A percentile compares a stretch with the other conserved stretches of the same genome.
phyloP scores from a whole-genome alignment of 331 rosid species.

The Rhamnella rubrinervis region DNA sequence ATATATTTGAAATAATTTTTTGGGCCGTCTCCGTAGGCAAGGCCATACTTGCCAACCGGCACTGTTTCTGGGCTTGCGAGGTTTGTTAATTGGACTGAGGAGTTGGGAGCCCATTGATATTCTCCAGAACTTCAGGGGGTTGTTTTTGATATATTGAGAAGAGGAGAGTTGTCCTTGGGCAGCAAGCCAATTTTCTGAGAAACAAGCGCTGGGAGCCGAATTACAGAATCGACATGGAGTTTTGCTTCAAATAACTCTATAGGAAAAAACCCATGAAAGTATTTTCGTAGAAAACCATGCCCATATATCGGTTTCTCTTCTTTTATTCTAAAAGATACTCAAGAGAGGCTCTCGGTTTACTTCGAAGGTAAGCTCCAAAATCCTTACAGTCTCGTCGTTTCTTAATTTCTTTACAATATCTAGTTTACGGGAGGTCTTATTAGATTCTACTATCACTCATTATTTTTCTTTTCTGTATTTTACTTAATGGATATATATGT shows the following conservation, averaged over 20 bases:
- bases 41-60: too few species aligned
- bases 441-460: neutral
- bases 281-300: constrained; percentile 39
- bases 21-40: too few species aligned
- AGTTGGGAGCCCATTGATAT: too few species aligned
- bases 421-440: neutral
- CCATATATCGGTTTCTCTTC: constrained; percentile 45
- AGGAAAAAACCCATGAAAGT: neutral
- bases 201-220: neutral
- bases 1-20: too few species aligned
- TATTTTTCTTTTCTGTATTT: neutral
- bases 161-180: too few species aligned
- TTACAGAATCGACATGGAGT: constrained; percentile 18
- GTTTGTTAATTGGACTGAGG: too few species aligned
- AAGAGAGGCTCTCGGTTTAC: constrained; percentile 34
- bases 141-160: too few species aligned
- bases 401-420: neutral
- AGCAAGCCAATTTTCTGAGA: too few species aligned
- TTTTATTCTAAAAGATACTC: constrained; percentile 42
- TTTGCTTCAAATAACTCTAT: constrained; percentile 4
- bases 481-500: neutral
- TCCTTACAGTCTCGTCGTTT: constrained; percentile 6
- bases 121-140: too few species aligned
- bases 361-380: constrained; percentile 53
- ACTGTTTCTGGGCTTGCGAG: too few species aligned